Base-by-base conservation (phyloP, 2,329 filamentous ascomycete species). In the Aspergillus versicolor region DNA sequence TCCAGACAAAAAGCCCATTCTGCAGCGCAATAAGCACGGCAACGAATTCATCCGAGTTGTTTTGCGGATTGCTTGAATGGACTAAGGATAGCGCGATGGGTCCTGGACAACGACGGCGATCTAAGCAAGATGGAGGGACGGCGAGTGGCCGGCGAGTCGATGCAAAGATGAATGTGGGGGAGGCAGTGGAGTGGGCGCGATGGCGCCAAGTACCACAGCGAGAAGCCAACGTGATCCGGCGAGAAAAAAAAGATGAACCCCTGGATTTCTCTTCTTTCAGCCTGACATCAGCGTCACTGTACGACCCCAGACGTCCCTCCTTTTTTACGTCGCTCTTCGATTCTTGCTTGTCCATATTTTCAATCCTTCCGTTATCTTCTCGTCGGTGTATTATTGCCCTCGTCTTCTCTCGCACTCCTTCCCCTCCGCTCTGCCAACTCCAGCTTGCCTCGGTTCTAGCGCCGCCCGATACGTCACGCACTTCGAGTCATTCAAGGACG, bases 171-270 rank as follows among this genome's bases (percentile, higher is more conserved):
- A 21, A 30, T 56, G 42, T 56, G 54, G 47, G 38, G 54, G n/a
- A 42, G n/a, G 40, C 11, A 15, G 41, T 38, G 34, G 30, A 42
- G 11, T 15, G 38, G n/a, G 54, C 51, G 54, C 30, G 27, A 42
- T 49, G 30, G 44, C 37, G 48, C 44, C 17, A 42, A 43, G 49
- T 40, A 22, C 32, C 17, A 43, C 43, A 21, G 27, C 44, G 24
- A 49, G 24, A 40, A 27, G 51, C 43, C 42, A 57, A 50, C 55
- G 50, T 43, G 37, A 53, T 47, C 45, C 12, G 19, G 17, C n/a
- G 21, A 53, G 30, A 52, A 57, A 53, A 49, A 30, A 43, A 40
- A 57, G 27, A 52, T 42, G 49, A 38, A 42, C 58, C 58, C 58
- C 58, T 60, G 58, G 54, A 51, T 50, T 40, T 42, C 24, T 44